Percentiles rank a stretch among this genome's conserved stretches.
Evolutionary conservation across 2,329 filamentous ascomycete genomes (phyloP).

Genomic region (Colletotrichum sublineola): DNA sequence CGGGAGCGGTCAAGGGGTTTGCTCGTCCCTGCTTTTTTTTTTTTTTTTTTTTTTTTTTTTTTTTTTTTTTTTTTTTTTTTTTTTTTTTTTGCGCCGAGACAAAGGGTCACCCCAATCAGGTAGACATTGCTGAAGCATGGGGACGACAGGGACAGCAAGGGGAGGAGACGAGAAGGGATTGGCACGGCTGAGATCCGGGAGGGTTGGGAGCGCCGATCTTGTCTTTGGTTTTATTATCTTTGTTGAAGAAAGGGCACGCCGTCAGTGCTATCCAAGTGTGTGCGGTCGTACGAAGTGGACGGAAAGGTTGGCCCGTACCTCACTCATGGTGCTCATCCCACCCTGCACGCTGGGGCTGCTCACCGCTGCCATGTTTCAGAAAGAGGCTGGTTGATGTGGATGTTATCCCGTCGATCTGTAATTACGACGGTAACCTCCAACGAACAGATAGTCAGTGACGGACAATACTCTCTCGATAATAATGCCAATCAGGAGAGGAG

Average conservation of each 20-base stretch:
- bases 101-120: slow-evolving; percentile 28
- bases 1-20: slow-evolving; percentile 8
- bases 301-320: slow-evolving; percentile 3
- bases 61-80: not conserved
- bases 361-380: slow-evolving; percentile 31
- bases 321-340: not conserved
- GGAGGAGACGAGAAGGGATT: not conserved
- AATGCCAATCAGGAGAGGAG: not conserved
- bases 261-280: not conserved
- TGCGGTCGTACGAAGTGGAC: slow-evolving; percentile 13
- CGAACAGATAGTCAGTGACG: not conserved
- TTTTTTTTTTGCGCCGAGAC: slow-evolving; percentile 14
- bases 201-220: slow-evolving; percentile 27
- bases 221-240: slow-evolving; percentile 10
- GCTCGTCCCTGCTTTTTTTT: slow-evolving; percentile 21
- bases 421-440: not conserved
- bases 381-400: slow-evolving; percentile 4
- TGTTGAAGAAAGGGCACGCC: slow-evolving; percentile 27
- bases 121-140: slow-evolving; percentile 13
- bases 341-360: slow-evolving; percentile 21
- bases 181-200: slow-evolving; percentile 25
- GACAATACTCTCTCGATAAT: not conserved
- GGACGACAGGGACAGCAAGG: not conserved
- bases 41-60: too few relatives aligned
- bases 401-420: not conserved